phyloP scores from a whole-genome alignment of 495 filamentous ascomycete species.

The Chaetomium cochliodes region DNA sequence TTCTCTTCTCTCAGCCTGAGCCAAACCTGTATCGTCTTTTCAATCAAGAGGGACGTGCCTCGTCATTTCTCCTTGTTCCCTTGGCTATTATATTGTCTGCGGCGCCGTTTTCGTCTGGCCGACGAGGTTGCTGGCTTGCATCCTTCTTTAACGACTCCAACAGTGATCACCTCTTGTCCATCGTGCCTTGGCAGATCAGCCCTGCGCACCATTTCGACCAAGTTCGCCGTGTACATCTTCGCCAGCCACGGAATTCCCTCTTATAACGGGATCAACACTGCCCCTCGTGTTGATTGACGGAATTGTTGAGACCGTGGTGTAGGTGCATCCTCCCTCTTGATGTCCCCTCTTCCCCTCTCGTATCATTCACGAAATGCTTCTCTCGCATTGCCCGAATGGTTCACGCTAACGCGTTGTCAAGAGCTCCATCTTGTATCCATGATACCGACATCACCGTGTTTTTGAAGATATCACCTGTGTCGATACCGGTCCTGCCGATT shows the following conservation, averaged over 20 bases:
- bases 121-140: constrained; percentile 1
- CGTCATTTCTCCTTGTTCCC: neutral
- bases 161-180: neutral
- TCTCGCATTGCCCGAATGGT: neutral
- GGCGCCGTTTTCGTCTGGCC: neutral
- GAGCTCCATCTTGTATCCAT: constrained; percentile 1
- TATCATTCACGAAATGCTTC: neutral
- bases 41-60: neutral
- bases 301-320: constrained; percentile 2
- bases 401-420: constrained; percentile 5
- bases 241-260: neutral
- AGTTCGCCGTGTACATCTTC: neutral
- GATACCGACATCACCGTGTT: neutral
- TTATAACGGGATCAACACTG: neutral
- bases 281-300: neutral
- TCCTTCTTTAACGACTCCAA: neutral
- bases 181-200: constrained; percentile 6
- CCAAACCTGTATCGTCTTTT: neutral
- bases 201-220: neutral
- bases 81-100: neutral
- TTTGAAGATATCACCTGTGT: neutral
- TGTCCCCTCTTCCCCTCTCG: neutral
- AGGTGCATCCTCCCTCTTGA: neutral
- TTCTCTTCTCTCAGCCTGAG: constrained; percentile 8
- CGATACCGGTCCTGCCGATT: neutral